Conservation (phyloP, 805 yeast genomes). For the Yamadazyma olivae region DNA sequence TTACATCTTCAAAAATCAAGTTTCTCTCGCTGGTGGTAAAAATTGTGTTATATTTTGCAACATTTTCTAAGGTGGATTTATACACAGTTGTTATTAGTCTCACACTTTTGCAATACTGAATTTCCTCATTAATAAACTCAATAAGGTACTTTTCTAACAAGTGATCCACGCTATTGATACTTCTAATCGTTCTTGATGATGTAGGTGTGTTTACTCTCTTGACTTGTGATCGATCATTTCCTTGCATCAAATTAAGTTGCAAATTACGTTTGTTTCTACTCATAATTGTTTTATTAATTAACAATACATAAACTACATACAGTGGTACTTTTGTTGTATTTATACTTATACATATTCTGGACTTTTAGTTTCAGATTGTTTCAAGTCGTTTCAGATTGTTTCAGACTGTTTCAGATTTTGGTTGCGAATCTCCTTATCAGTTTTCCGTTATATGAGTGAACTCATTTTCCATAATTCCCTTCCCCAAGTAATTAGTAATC, state of each 20-base stretch:
- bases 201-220: not conserved
- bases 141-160: slow-evolving; percentile 1
- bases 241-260: not conserved
- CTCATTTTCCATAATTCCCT: slow-evolving; percentile 72
- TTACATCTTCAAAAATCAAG: slow-evolving; percentile 43
- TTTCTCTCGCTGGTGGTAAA: slow-evolving; percentile 32
- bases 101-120: slow-evolving; percentile 24
- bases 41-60: slow-evolving; percentile 20
- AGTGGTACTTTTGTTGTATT: too few relatives aligned
- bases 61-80: slow-evolving; percentile 25
- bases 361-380: not conserved
- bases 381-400: slow-evolving; percentile 3
- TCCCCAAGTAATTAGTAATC: slow-evolving; percentile 77
- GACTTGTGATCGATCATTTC: not conserved
- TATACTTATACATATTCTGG: not conserved
- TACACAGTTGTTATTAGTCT: slow-evolving; percentile 26
- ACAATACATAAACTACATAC: too few relatives aligned
- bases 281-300: too few relatives aligned
- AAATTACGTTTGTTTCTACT: too few relatives aligned
- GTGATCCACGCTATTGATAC: too few relatives aligned
- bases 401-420: slow-evolving; percentile 9
- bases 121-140: slow-evolving; percentile 5
- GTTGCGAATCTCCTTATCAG: not conserved
- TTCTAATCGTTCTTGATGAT: too few relatives aligned
- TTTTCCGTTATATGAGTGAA: slow-evolving; percentile 12